A percentile compares a stretch with the other conserved stretches of the same genome.
phyloP scores from a whole-genome alignment of 2,329 filamentous ascomycete genomes.

The Aspergillus sp. region DNA sequence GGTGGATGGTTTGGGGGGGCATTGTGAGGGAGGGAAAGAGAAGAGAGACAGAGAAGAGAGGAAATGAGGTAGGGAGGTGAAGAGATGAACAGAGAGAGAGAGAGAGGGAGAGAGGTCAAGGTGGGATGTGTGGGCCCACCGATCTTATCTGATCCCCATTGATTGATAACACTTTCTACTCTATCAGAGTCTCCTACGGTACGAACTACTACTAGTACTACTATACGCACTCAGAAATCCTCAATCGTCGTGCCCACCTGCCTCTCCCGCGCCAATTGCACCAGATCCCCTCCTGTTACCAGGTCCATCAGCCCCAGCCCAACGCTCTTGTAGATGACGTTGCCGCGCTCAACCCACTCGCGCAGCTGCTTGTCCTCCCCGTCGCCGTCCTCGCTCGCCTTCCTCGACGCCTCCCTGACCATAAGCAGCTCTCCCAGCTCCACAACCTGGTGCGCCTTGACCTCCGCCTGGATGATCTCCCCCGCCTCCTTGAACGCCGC shows the following conservation, averaged over 20 bases:
- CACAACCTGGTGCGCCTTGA: conserved; percentile 66
- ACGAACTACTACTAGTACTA: background rate
- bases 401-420: conserved; percentile 45
- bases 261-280: conserved; percentile 46
- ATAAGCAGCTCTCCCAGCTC: conserved; percentile 76
- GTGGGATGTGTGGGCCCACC: conserved; percentile 2
- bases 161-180: conserved; percentile 1
- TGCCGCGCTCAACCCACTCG: conserved; percentile 54
- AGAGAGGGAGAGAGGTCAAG: background rate
- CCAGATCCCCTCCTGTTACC: conserved; percentile 50
- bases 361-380: conserved; percentile 37
- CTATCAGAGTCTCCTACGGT: too few species aligned
- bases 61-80: background rate
- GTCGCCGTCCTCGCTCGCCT: conserved; percentile 23
- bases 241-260: conserved; percentile 44
- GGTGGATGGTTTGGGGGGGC: too few species aligned
- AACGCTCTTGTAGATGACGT: conserved; percentile 62
- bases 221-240: conserved; percentile 26
- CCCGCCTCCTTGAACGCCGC: conserved; percentile 75
- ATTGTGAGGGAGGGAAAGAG: conserved; percentile 1
- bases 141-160: background rate
- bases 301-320: conserved; percentile 61
- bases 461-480: conserved; percentile 69
- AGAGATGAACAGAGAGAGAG: background rate
- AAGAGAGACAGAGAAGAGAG: background rate